Evolutionary conservation across 768 basidiomycete species (phyloP), one percentile per base, ranked within the genome.

Genomic region (Leccinum truebloodii): DNA sequence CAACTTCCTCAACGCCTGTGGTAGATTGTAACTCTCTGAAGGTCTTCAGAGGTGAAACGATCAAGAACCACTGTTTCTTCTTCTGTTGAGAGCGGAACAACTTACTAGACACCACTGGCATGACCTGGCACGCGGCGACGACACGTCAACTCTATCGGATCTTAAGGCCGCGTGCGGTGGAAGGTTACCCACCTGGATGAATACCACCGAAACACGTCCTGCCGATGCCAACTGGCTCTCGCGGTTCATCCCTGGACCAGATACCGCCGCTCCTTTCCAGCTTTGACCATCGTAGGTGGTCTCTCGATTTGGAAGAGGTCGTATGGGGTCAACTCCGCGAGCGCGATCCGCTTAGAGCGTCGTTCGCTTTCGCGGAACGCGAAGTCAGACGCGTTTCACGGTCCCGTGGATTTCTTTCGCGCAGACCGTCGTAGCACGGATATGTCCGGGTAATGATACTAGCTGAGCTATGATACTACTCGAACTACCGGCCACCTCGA

Each of bases 331-430:
- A 73, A 73, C 73, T 73, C 73, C 73, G 73, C 73, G 73, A 72
- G 70, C 66, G 48, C 53, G 54, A 35, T 30, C 63, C 68, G 62
- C 65, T 65, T 58, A 59, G 60, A 60, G 60, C 30, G 44, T 55
- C 59, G 20, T 68, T 61, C 72, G 65, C 65, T 58, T 57, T 70
- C 72, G 70, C 74, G 74, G 70, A 72, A 65, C 44, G 65, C 69
- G 63, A 59, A 71, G 63, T 68, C 66, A 44, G 61, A 67, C 66
- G 16, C 24, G 49, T 59, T 54, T 48, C 24, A 32, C 13, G 30
- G 2, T 8, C 39, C 32, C 4, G 28, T 26, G 7, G 24, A 26
- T 26, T 5, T 63, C 52, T 62, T 37, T 50, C 16, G 50, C 20
- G 24, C 37, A 30, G 55, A 37, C 39, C 39, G 6, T 35, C 35